phyloP scores from a whole-genome alignment of 495 filamentous ascomycete species.

The Xeromyces bisporus region DNA sequence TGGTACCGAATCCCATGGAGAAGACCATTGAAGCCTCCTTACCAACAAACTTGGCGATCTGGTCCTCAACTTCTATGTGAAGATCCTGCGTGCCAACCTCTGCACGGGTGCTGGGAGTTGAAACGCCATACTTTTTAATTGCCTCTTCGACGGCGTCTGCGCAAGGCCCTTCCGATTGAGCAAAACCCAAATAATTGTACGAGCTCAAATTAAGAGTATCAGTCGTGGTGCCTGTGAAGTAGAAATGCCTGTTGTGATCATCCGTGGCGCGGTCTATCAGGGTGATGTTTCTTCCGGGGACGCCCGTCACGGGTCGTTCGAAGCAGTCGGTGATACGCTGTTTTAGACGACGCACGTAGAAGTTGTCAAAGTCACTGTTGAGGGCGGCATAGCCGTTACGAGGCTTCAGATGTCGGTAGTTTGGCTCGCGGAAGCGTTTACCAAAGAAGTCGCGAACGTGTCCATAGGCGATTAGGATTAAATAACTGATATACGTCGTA shows the following conservation, averaged over 20 bases:
- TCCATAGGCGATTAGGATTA: slow-evolving; percentile 88
- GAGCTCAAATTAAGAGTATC: slow-evolving; percentile 97
- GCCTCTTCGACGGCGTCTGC: slow-evolving; percentile 82
- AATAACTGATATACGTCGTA: slow-evolving; percentile 93
- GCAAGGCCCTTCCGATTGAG: slow-evolving; percentile 92
- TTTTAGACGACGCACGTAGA: slow-evolving; percentile 87
- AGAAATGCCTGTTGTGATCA: slow-evolving; percentile 78
- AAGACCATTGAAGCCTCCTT: slow-evolving; percentile 92
- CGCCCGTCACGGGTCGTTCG: slow-evolving; percentile 75
- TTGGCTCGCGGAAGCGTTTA: slow-evolving; percentile 71
- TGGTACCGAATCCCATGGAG: slow-evolving; percentile 96
- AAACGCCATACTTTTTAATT: slow-evolving; percentile 70
- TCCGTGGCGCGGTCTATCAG: slow-evolving; percentile 73
- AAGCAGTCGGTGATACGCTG: slow-evolving; percentile 94
- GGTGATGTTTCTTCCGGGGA: slow-evolving; percentile 86
- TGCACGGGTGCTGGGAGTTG: slow-evolving; percentile 56
- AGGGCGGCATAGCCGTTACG: slow-evolving; percentile 87
- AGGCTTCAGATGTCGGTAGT: slow-evolving; percentile 68
- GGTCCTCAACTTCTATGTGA: slow-evolving; percentile 69
- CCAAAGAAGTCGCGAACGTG: slow-evolving; percentile 96
- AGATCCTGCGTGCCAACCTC: slow-evolving; percentile 83
- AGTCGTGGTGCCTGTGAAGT: slow-evolving; percentile 76
- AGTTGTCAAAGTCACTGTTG: slow-evolving; percentile 97
- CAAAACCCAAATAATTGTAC: slow-evolving; percentile 97
- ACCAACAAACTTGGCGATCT: slow-evolving; percentile 80